Evolutionary conservation across 192 early-diverging fungal species (phyloP).

Genomic region (Thamnidium elegans): DNA sequence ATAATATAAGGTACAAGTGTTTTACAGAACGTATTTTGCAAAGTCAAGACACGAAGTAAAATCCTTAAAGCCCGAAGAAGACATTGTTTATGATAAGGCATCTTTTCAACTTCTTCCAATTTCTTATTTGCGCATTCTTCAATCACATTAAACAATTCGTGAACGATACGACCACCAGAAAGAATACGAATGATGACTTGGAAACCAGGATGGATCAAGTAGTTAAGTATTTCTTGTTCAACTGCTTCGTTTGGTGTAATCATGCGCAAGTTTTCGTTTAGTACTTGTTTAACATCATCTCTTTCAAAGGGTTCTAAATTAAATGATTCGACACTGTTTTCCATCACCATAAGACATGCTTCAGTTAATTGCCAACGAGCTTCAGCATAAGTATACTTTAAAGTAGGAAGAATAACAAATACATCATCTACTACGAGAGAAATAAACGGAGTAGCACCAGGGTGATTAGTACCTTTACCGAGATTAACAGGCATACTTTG

Average conservation of each 20-base stretch:
- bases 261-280: neutral
- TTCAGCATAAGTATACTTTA: constrained; percentile 62
- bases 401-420: constrained; percentile 70
- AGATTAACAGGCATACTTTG: constrained; percentile 54
- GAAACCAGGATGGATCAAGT: constrained; percentile 75
- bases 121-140: constrained; percentile 57
- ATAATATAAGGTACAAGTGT: constrained; percentile 56
- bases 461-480: constrained; percentile 62
- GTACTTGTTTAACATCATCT: neutral
- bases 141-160: constrained; percentile 69
- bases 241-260: neutral
- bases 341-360: constrained; percentile 72
- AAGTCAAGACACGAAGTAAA: constrained; percentile 59
- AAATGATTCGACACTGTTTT: constrained; percentile 76
- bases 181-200: constrained; percentile 76
- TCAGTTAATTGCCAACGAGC: constrained; percentile 79
- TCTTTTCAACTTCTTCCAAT: constrained; percentile 42
- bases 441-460: constrained; percentile 78
- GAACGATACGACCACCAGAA: constrained; percentile 66
- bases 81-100: constrained; percentile 33
- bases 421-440: constrained; percentile 80
- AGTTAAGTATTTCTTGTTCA: neutral
- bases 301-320: constrained; percentile 47
- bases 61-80: constrained; percentile 56
- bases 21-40: constrained; percentile 72